Conservation (phyloP, 371 early-diverging fungal species). For the Apophysomyces variabilis region DNA sequence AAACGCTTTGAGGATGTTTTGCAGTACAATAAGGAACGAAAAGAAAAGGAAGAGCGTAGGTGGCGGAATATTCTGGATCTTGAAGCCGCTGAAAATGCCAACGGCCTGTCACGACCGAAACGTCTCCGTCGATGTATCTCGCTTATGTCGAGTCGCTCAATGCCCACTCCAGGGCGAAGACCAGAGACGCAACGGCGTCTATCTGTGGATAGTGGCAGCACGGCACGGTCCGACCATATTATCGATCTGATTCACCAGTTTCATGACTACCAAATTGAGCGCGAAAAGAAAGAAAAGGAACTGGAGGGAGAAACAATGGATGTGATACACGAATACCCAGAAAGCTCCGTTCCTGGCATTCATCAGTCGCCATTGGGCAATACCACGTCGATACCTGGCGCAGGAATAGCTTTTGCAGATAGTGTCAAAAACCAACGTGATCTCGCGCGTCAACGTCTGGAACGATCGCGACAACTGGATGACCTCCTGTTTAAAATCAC, state of each 20-base stretch:
- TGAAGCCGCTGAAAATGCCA: constrained; percentile 21
- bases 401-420: constrained; percentile 51
- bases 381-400: constrained; percentile 3
- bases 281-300: constrained; percentile 8
- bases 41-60: constrained; percentile 34
- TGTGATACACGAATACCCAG: constrained; percentile 22
- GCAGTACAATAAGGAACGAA: constrained; percentile 39
- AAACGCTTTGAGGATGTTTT: constrained; percentile 55
- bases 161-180: constrained; percentile 5
- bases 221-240: constrained; percentile 13
- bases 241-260: constrained; percentile 15
- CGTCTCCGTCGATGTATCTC: constrained; percentile 26
- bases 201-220: constrained; percentile 3
- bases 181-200: constrained; percentile 8
- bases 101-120: not conserved
- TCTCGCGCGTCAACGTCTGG: constrained; percentile 39
- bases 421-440: constrained; percentile 47
- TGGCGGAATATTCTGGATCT: constrained; percentile 20
- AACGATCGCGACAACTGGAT: constrained; percentile 37
- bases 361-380: constrained; percentile 13
- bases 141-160: constrained; percentile 27
- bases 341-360: constrained; percentile 26
- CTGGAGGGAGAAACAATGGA: constrained; percentile 19
- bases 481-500: constrained; percentile 31
- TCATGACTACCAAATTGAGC: constrained; percentile 11